These are phyloP conservation scores for Solanum okadae DNA, from an alignment of 257 asterid genomes.

Conservation along the genomic window DNA sequence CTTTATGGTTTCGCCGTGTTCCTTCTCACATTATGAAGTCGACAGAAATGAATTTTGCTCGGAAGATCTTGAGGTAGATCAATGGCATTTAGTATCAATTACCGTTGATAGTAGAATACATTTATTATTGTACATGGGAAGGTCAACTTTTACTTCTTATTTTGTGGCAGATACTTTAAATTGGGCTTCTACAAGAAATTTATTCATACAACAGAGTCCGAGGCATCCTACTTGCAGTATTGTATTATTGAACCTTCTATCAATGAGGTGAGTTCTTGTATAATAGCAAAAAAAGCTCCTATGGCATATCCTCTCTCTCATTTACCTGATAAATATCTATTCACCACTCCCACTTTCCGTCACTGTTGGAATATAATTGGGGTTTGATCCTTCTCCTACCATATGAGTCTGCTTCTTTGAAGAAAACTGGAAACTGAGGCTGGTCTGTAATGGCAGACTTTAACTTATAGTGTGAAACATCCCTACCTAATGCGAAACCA, in stretches of 20 bases:
- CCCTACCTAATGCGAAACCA: not conserved
- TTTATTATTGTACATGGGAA: not conserved
- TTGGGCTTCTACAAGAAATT: constrained; percentile 68
- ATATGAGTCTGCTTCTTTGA: not conserved
- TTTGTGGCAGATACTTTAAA: constrained; percentile 44
- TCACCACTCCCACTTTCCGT: not conserved
- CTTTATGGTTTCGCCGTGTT: constrained; percentile 63
- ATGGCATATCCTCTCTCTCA: not conserved
- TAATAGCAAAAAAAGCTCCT: not conserved
- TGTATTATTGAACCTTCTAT: constrained; percentile 78
- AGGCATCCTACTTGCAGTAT: constrained; percentile 79
- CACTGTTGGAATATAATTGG: not conserved
- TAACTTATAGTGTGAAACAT: not conserved
- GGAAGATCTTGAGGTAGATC: constrained; percentile 56
- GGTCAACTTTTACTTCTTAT: not conserved
- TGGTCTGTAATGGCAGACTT: not conserved
- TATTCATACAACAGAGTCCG: constrained; percentile 45
- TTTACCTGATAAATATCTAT: not conserved
- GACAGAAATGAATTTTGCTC: constrained; percentile 67
- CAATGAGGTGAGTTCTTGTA: constrained; percentile 41
- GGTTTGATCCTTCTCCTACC: not conserved
- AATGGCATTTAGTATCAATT: not conserved
- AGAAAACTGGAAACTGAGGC: not conserved
- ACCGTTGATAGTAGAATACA: not conserved
- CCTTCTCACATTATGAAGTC: constrained; percentile 54